Base-by-base conservation (phyloP, 75 land plant genomes). In the Gnetum montanum region DNA sequence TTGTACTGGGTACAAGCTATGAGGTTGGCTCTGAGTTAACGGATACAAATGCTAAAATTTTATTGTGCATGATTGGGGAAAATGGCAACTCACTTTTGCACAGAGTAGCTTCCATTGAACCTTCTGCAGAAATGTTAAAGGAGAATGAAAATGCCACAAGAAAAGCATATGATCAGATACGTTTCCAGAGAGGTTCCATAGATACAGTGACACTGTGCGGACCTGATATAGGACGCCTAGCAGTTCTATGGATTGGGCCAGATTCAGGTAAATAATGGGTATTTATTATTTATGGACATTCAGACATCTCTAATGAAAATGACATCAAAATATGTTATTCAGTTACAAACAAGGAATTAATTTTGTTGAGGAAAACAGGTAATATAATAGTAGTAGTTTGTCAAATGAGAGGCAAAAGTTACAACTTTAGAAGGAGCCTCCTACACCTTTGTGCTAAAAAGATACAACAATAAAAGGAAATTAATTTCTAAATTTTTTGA, bases 251-350 rank as follows among this genome's bases (percentile, higher is more conserved):
- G 96, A 61, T 90, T 46, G 74, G 93, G 19, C 67, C 81, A 18
- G 96, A 86, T 59, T 80, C 84, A 82, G 96, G 96, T 90, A 54
- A n/a, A 63, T 64, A 27, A 62, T 27, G 12, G n/a, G n/a, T n/a
- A n/a, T n/a, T n/a, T 8, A 49, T 49, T 8, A 8, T 20, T 49
- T 8, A 49, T 12, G 8, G 20, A 12, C 8, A 49, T 49, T 49
- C 20, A n/a, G 15, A 8, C n/a, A 15, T 20, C 51, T 49, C n/a
- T 8, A 15, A 20, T 20, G 20, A 15, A 49, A 8, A 15, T 49
- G 51, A n/a, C n/a, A n/a, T n/a, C n/a, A n/a, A n/a, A n/a, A n/a
- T n/a, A n/a, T n/a, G n/a, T n/a, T n/a, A n/a, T n/a, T n/a, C n/a
- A n/a, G n/a, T n/a, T n/a, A n/a, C n/a, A n/a, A n/a, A n/a, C n/a